Conservation (phyloP, 176 grass and related monocot genomes). For the Rhynchospora pubera region DNA sequence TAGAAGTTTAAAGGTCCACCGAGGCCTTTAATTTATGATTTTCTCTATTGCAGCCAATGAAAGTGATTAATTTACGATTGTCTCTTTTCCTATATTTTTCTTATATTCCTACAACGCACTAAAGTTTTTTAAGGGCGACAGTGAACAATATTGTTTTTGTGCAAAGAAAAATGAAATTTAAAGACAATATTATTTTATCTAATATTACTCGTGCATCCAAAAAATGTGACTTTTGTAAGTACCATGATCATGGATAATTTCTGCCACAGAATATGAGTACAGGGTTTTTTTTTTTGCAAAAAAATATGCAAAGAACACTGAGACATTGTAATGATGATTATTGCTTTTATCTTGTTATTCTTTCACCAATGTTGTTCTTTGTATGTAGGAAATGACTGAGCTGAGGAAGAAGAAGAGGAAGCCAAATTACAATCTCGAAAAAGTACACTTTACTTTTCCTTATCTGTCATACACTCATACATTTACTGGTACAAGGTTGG, state of each 20-base stretch:
- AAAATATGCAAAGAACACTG: background rate
- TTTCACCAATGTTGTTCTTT: background rate
- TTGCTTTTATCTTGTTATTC: background rate
- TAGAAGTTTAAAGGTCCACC: background rate
- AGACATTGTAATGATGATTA: background rate
- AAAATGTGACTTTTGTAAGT: background rate
- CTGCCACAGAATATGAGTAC: background rate
- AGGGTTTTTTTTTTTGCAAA: background rate
- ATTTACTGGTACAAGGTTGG: background rate
- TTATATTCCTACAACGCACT: background rate
- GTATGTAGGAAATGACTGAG: slow-evolving; percentile 52
- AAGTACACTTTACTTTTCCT: slow-evolving; percentile 30
- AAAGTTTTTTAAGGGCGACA: background rate
- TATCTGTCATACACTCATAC: background rate
- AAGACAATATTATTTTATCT: background rate
- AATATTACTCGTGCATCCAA: background rate
- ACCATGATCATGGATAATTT: background rate
- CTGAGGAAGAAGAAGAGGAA: slow-evolving; percentile 76
- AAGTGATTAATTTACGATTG: background rate
- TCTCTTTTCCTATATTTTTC: background rate
- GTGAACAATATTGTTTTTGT: background rate
- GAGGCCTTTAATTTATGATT: too few relatives aligned
- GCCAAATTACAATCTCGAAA: slow-evolving; percentile 62
- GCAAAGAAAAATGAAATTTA: background rate
- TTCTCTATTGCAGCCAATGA: background rate